Base-by-base conservation (phyloP, 805 yeast genomes). In the Ogataea paradorogensis region DNA sequence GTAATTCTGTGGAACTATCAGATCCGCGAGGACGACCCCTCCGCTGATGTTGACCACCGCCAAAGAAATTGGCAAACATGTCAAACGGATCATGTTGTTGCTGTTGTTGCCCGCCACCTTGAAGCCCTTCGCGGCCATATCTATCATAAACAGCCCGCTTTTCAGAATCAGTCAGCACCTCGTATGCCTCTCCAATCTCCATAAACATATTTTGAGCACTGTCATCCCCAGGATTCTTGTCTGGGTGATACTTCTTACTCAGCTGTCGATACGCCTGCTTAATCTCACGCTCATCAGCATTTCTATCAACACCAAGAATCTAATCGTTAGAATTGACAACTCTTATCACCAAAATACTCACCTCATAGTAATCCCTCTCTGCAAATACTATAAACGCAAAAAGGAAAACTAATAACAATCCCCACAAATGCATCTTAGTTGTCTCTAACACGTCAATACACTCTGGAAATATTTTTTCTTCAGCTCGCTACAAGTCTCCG, bases 161-260 rank as follows among this genome's bases (percentile, higher is more conserved):
- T 41, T 84, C 86, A 4, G 73, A 59, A 58, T 88, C 87, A 48
- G 78, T 74, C 46, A 89, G 71, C 9, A 88, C 84, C 40, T 89
- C 96, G 61, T 91, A 91, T 0, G 98, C 98, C 56, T 84, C 95
- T 11, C 95, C 95, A 21, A 93, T 76, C 62, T 89, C 95, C 35
- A 93, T 82, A 60, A 90, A 93, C 63, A 77, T 82, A 35, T 84
- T 82, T 49, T 86, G 89, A 1, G 97, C 95, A 21, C 75, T 83
- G 7, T 86, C 88, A 52, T 82, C 77, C 6, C 82, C 84, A 5
- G 84, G 82, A 59, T 91, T 93, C 66, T 91, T 91, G 63, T 91
- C 99, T 2, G 99, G 99, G 58, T 91, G 99, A 63, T 76, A 88
- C 57, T 85, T 85, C 60, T 87, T 83, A 50, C 90, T 81, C 48